A percentile compares a stretch with the other conserved stretches of the same genome.
Evolutionary conservation across 331 rosid genomes (phyloP).

Genomic region (Malus hybrid): DNA sequence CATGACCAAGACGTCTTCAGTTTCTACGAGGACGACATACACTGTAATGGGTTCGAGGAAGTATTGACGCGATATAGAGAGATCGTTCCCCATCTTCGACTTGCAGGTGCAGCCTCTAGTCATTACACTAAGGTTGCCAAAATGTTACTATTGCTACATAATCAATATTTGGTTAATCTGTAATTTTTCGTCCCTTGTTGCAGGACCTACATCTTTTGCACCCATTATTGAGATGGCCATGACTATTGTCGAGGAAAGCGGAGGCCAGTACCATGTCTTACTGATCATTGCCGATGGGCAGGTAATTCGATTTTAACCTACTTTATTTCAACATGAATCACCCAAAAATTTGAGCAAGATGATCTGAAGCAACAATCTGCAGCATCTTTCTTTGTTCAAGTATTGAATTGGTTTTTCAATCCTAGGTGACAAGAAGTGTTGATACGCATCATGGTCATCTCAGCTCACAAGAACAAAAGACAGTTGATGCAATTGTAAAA

Average conservation of each 20-base stretch:
- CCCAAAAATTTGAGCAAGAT: not conserved
- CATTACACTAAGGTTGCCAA: not conserved
- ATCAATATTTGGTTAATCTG: not conserved
- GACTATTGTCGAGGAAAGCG: slow-evolving; percentile 83
- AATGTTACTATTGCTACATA: too few species aligned
- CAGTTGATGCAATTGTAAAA: slow-evolving; percentile 70
- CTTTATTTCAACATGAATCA: not conserved
- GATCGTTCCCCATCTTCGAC: slow-evolving; percentile 64
- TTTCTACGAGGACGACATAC: slow-evolving; percentile 51
- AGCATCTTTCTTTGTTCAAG: not conserved
- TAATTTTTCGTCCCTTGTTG: not conserved
- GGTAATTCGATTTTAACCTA: slow-evolving; percentile 27
- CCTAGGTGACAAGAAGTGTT: slow-evolving; percentile 77
- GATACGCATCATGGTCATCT: slow-evolving; percentile 59
- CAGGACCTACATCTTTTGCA: slow-evolving; percentile 96
- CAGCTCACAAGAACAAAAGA: slow-evolving; percentile 72
- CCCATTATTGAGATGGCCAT: slow-evolving; percentile 86
- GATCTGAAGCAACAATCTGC: not conserved
- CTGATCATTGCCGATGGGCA: slow-evolving; percentile 93
- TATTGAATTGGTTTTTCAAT: slow-evolving; percentile 1
- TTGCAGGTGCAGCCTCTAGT: slow-evolving; percentile 51
- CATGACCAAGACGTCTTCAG: slow-evolving; percentile 83
- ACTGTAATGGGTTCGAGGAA: slow-evolving; percentile 85
- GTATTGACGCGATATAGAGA: slow-evolving; percentile 66
- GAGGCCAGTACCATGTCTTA: slow-evolving; percentile 90